Percentiles rank a stretch among this genome's conserved stretches.
These are phyloP conservation scores for Exophiala xenobiotica DNA, from an alignment of 2,329 filamentous ascomycete genomes.

Conservation along the genomic window DNA sequence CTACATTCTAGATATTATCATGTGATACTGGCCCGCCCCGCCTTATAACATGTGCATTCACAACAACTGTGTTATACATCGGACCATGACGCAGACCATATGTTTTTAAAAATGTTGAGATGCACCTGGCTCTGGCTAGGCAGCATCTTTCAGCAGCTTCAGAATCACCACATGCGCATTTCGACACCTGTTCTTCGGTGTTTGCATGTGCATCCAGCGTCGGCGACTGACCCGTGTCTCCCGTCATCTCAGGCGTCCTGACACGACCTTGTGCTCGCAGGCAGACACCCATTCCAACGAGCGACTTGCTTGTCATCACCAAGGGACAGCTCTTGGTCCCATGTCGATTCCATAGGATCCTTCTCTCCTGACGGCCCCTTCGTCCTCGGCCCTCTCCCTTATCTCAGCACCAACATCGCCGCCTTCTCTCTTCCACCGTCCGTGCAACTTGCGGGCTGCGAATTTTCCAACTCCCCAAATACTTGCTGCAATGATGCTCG, in stretches of 20 bases:
- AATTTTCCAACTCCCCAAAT: conserved; percentile 29
- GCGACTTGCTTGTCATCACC: conserved; percentile 10
- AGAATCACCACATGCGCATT: no score
- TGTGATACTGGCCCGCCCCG: no score
- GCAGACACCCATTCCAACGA: no score
- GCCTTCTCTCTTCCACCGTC: conserved; percentile 24
- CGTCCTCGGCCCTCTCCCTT: conserved; percentile 22
- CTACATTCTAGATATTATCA: no score
- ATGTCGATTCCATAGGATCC: conserved; percentile 24
- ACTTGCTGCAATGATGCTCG: conserved; percentile 25
- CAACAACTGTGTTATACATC: no score
- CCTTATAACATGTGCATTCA: no score
- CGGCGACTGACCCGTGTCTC: not conserved
- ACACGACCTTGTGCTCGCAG: no score
- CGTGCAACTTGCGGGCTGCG: conserved; percentile 24
- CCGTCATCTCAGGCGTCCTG: not conserved
- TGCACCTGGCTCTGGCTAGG: not conserved
- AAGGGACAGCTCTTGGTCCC: conserved; percentile 26
- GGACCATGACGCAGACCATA: not conserved
- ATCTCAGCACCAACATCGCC: conserved; percentile 23
- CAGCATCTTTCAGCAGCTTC: not conserved
- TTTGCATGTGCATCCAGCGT: no score
- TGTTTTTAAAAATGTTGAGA: not conserved
- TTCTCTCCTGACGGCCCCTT: conserved; percentile 15
- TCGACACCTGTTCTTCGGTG: no score